Base-by-base conservation (phyloP, 805 yeast genomes). In the Tetrapisispora taiwanensis region DNA sequence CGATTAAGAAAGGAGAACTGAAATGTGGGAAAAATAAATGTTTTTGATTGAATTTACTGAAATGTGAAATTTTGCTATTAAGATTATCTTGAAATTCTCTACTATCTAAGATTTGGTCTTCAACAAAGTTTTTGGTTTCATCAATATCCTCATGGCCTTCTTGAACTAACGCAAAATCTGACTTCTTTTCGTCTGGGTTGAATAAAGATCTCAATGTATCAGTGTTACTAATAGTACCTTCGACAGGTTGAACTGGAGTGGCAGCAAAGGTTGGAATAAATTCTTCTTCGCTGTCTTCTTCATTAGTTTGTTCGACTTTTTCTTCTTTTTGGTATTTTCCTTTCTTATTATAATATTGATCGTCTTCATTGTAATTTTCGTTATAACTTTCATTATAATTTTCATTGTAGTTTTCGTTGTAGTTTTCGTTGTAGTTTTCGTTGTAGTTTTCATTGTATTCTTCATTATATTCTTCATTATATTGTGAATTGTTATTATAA, bases 1-100 rank as follows among this genome's bases (percentile, higher is more conserved):
- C 81, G 41, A 75, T 76, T 50, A 90, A 68, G 65, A 86, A 90
- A 0, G 96, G 96, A 0, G 97, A 89, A 17, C 83, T 83, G 12
- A 71, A 67, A 59, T 90, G 97, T 1, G 81, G 67, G 73, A 94
- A 90, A 62, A 90, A 89, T 30, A 88, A 67, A 7, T 86, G 79
- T 39, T 63, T 63, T 51, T 59, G 69, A 46, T 54, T 61, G 34
- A 63, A 63, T 36, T 56, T 61, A 36, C 63, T 63, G 28, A 56
- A 54, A 37, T 63, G 42, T 1, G 42, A 37, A 7, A 13, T 8
- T 30, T 19, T 27, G 30, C 33, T 52, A 45, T 44, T 61, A 58
- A 41, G 56, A 56, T 39, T 41, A 18, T 37, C 28, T 17, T 30
- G 36, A 17, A 38, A 31, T 6, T 48, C 36, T 8, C 45, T 50